Percentiles rank a stretch among this genome's conserved stretches.
Evolutionary conservation across 495 filamentous ascomycete species (phyloP).

Genomic region (Trichoderma virens): DNA sequence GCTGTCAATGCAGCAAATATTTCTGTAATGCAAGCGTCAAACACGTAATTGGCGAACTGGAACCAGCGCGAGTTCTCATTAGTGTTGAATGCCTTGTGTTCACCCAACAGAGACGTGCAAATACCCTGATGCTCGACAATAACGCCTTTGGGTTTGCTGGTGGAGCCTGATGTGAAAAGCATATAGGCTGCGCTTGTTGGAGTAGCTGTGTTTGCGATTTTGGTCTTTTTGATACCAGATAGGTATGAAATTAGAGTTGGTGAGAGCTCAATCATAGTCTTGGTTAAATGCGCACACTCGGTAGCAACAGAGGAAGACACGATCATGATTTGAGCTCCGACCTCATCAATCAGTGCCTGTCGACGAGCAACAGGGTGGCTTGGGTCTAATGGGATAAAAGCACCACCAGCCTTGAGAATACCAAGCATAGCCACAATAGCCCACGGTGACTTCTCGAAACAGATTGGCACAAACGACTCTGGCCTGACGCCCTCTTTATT

Average conservation of each 20-base stretch:
- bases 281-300: not conserved
- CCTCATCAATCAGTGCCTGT: conserved; percentile 7
- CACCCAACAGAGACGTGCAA: conserved; percentile 22
- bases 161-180: conserved; percentile 48
- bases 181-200: conserved; percentile 38
- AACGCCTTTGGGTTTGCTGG: conserved; percentile 40
- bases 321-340: not conserved
- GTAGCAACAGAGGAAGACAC: not conserved
- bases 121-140: conserved; percentile 33
- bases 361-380: not conserved
- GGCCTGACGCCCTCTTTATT: not conserved
- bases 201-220: not conserved
- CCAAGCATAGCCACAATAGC: conserved; percentile 6
- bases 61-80: conserved; percentile 44
- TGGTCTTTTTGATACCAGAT: not conserved
- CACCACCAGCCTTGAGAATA: conserved; percentile 1
- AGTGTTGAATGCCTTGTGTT: conserved; percentile 30
- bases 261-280: not conserved
- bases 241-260: not conserved
- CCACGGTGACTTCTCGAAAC: conserved; percentile 25
- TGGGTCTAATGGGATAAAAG: conserved; percentile 1
- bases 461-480: conserved; percentile 19
- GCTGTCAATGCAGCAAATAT: conserved; percentile 56
- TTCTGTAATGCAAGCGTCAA: conserved; percentile 59
- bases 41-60: conserved; percentile 62